These are phyloP conservation scores for Sporothrix inflata DNA, from an alignment of 2,329 filamentous ascomycete genomes.

Conservation along the genomic window DNA sequence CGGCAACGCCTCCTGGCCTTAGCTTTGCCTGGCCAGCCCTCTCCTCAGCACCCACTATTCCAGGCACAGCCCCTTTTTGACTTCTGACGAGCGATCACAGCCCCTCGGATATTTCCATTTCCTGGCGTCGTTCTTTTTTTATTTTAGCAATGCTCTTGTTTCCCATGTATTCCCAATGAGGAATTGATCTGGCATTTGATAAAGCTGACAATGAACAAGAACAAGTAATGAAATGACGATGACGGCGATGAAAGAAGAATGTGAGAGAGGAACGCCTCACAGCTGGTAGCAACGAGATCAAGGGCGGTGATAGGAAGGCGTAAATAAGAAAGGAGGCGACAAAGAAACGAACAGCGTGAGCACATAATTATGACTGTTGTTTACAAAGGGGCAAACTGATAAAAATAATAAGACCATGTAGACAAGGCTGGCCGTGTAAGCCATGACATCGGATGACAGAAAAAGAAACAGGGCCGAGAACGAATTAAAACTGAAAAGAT, in stretches of 20 bases:
- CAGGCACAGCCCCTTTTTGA: conserved; percentile 21
- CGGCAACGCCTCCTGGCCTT: conserved; percentile 5
- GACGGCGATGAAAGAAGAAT: neutral
- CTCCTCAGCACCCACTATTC: neutral
- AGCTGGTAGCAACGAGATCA: neutral
- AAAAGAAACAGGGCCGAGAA: neutral
- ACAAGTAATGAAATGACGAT: neutral
- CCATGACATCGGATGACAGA: neutral
- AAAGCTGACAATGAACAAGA: neutral
- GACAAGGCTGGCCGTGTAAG: neutral
- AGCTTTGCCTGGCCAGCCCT: neutral
- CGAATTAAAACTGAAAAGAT: too few relatives aligned
- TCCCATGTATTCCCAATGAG: neutral
- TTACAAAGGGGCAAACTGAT: too few relatives aligned
- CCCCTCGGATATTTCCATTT: conserved; percentile 14
- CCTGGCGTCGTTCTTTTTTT: neutral
- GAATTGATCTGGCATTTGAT: neutral
- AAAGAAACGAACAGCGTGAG: too few relatives aligned
- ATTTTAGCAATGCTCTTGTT: neutral
- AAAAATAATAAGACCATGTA: too few relatives aligned
- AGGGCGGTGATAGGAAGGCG: neutral
- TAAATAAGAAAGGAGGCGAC: neutral
- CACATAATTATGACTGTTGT: too few relatives aligned
- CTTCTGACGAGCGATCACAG: conserved; percentile 13
- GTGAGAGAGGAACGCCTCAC: neutral